These are phyloP conservation scores for Auricularia auricula-judae DNA, from an alignment of 768 basidiomycete genomes.

Conservation along the genomic window DNA sequence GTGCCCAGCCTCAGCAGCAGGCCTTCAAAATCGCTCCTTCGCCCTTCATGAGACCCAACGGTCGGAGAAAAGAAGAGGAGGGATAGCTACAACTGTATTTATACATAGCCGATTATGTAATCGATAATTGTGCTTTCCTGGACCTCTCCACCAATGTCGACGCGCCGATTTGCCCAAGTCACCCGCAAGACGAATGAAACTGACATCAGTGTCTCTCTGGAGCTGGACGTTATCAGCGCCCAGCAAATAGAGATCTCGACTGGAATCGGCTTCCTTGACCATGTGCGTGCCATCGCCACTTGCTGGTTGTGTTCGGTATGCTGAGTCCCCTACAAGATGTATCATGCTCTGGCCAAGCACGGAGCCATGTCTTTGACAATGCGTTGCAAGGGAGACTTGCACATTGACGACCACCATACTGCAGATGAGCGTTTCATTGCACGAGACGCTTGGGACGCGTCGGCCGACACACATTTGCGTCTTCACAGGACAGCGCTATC, in stretches of 20 bases:
- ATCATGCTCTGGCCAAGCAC: constrained; percentile 94
- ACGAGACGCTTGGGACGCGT: neutral
- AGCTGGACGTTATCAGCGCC: constrained; percentile 61
- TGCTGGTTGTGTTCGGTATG: neutral
- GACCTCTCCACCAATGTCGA: neutral
- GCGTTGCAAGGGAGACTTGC: constrained; percentile 89
- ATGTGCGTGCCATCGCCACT: constrained; percentile 42
- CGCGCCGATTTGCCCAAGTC: constrained; percentile 36
- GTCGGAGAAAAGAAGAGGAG: neutral
- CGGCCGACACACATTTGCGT: constrained; percentile 4
- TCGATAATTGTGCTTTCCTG: neutral
- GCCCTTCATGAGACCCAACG: neutral
- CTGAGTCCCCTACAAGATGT: constrained; percentile 56
- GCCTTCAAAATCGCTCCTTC: neutral
- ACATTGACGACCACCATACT: constrained; percentile 98
- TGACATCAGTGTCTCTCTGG: constrained; percentile 67
- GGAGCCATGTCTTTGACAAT: constrained; percentile 85
- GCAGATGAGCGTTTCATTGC: constrained; percentile 67
- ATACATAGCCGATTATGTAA: neutral
- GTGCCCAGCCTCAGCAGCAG: neutral
- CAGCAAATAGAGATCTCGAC: constrained; percentile 82
- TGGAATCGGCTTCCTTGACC: constrained; percentile 97
- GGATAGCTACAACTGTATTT: neutral
- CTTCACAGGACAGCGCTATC: constrained; percentile 77
- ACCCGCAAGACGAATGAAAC: constrained; percentile 89